Conservation (phyloP, 1,284 basidiomycete genomes). For the Pseudomicrostroma phylloplanum region DNA sequence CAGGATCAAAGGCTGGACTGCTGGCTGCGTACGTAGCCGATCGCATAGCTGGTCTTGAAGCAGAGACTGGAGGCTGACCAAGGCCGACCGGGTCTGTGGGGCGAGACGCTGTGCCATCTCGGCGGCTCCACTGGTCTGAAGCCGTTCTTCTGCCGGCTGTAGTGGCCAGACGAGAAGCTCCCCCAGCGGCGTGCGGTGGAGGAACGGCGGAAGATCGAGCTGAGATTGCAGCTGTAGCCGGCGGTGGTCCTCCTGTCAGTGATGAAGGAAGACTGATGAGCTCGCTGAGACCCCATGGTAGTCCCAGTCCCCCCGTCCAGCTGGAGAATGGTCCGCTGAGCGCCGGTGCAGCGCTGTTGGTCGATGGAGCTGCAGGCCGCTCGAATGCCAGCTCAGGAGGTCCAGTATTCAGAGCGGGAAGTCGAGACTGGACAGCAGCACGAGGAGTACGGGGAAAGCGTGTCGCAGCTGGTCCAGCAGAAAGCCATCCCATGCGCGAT, state of each 20-base stretch:
- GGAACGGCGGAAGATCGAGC: too few species aligned
- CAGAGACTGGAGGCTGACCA: too few species aligned
- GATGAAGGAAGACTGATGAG: not conserved
- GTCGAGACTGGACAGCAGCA: not conserved
- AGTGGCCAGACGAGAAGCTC: too few species aligned
- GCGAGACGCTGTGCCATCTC: too few species aligned
- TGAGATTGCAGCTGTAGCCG: too few species aligned
- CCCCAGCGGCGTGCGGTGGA: too few species aligned
- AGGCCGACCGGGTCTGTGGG: conserved; percentile 1
- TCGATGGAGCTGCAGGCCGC: not conserved
- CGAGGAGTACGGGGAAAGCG: not conserved
- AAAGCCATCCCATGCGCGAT: not conserved
- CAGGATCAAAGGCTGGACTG: too few species aligned
- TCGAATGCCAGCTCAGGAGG: not conserved
- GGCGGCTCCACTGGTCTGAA: too few species aligned
- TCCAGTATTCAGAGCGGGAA: not conserved
- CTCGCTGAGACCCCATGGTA: conserved; percentile 2
- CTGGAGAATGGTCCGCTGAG: not conserved
- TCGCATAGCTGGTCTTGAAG: too few species aligned
- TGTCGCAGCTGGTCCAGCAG: not conserved
- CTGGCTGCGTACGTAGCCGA: too few species aligned
- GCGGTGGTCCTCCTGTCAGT: not conserved
- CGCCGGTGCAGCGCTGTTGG: not conserved
- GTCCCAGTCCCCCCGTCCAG: conserved; percentile 2
- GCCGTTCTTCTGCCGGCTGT: too few species aligned